Conservation (phyloP, 768 basidiomycete genomes). For the Trametes maxima region DNA sequence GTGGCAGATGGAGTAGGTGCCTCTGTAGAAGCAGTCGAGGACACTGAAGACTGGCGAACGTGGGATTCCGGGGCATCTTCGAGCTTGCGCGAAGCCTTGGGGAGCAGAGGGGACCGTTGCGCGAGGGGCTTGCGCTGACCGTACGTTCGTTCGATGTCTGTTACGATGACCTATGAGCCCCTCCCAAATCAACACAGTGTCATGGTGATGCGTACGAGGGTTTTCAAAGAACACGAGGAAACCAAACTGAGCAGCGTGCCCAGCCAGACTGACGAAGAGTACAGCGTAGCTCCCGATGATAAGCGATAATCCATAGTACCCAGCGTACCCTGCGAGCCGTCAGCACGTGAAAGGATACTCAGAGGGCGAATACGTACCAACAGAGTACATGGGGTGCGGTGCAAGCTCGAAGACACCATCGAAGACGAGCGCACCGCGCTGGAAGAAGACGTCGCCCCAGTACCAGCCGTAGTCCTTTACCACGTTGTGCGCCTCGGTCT, state of each 20-base stretch:
- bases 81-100: slow-evolving; percentile 23
- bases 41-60: slow-evolving; percentile 30
- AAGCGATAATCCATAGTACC: slow-evolving; percentile 94
- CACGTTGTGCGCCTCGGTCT: slow-evolving; percentile 95
- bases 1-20: slow-evolving; percentile 62
- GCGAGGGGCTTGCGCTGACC: slow-evolving; percentile 91
- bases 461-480: slow-evolving; percentile 99
- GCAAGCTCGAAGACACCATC: slow-evolving; percentile 97
- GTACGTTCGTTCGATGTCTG: slow-evolving; percentile 63
- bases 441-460: slow-evolving; percentile 93
- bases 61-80: slow-evolving; percentile 20
- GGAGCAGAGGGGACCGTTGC: slow-evolving; percentile 67
- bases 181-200: background rate
- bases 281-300: slow-evolving; percentile 89
- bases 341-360: slow-evolving; percentile 2
- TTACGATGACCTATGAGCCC: background rate
- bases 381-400: slow-evolving; percentile 96
- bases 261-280: slow-evolving; percentile 90
- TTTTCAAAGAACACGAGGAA: slow-evolving; percentile 97
- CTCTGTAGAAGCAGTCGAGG: slow-evolving; percentile 22
- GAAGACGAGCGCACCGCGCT: slow-evolving; percentile 90
- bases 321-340: slow-evolving; percentile 75
- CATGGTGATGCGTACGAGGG: slow-evolving; percentile 67
- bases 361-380: slow-evolving; percentile 45
- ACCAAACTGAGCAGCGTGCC: slow-evolving; percentile 94